Evolutionary conservation across 1,139 yeast genomes (phyloP), one percentile per base, ranked within the genome.

Genomic region (Arxiozyma telluris): DNA sequence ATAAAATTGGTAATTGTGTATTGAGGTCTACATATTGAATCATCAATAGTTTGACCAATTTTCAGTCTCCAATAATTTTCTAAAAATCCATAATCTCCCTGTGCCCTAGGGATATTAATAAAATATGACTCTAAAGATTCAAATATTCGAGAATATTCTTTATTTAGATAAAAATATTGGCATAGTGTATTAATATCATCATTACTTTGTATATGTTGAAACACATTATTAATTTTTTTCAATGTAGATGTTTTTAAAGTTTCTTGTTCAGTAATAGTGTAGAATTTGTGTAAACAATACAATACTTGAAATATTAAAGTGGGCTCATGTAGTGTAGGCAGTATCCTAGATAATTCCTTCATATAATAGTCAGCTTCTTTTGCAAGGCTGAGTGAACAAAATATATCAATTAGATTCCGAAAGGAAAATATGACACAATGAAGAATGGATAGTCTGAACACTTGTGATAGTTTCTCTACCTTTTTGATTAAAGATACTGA

Each of bases 351-450:
- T 45, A 78, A 70, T 58, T 84, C 89, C 6, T 70, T 69, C 17
- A 75, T 59, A 64, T 76, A 83, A 62, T 74, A 80, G 3, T 72
- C 71, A 44, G 79, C 71, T 53, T 83, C 87, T 58, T 79, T 79
- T 0, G 82, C 71, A 2, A 81, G 61, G 0, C 89, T 88, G 48
- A 81, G 61, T 47, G 72, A 73, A 22, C 73, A 67, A 53, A 74
- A 71, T 1, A 71, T 60, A 3, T 70, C 65, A 39, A 81, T 66
- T 25, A 79, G 63, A 12, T 57, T 54, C 18, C 66, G 64, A 60
- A 77, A 77, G 6, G 77, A 58, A 5, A 67, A 63, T 12, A 73
- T 63, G 41, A 81, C 62, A 27, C 68, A 59, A 0, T 58, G 57
- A 0, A 74, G 65, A 1, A 78, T 66, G 44, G 68, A 69, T 67